These are phyloP conservation scores for Elaeis guineensis DNA, from an alignment of 176 grass and related monocot genomes.

Conservation along the genomic window DNA sequence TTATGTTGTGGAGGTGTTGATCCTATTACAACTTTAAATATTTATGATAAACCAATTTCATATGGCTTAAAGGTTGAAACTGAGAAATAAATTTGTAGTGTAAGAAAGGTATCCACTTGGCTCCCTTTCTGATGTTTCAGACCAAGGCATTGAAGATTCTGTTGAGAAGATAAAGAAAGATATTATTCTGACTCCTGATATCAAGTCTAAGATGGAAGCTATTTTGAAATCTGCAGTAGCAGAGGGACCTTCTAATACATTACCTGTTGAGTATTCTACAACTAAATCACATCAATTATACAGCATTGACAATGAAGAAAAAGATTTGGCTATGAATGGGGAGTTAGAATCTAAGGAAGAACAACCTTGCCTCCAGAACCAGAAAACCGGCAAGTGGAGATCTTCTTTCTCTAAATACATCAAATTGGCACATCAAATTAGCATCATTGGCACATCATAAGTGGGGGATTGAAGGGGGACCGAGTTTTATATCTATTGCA, in stretches of 20 bases:
- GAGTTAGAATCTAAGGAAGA: too few relatives aligned
- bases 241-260: slow-evolving; percentile 1
- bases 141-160: slow-evolving; percentile 23
- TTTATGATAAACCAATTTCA: neutral
- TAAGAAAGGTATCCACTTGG: slow-evolving; percentile 14
- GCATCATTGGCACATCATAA: too few relatives aligned
- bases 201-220: slow-evolving; percentile 35
- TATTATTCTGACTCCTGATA: slow-evolving; percentile 27
- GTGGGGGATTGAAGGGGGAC: slow-evolving; percentile 47
- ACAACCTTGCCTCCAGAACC: too few relatives aligned
- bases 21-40: too few relatives aligned
- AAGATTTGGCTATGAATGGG: slow-evolving; percentile 4
- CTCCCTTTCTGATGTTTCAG: slow-evolving; percentile 23
- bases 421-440: too few relatives aligned
- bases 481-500: too few relatives aligned
- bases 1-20: too few relatives aligned
- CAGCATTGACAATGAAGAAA: slow-evolving; percentile 31
- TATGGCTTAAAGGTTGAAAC: slow-evolving; percentile 26
- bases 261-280: slow-evolving; percentile 4
- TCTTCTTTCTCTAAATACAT: too few relatives aligned
- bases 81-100: slow-evolving; percentile 21
- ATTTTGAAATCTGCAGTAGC: slow-evolving; percentile 20
- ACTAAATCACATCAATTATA: slow-evolving; percentile 37
- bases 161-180: slow-evolving; percentile 32
- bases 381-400: too few relatives aligned